Evolutionary conservation across 192 early-diverging fungal genomes (phyloP), one percentile per base, ranked within the genome.

Genomic region (Dissophora globulifera): DNA sequence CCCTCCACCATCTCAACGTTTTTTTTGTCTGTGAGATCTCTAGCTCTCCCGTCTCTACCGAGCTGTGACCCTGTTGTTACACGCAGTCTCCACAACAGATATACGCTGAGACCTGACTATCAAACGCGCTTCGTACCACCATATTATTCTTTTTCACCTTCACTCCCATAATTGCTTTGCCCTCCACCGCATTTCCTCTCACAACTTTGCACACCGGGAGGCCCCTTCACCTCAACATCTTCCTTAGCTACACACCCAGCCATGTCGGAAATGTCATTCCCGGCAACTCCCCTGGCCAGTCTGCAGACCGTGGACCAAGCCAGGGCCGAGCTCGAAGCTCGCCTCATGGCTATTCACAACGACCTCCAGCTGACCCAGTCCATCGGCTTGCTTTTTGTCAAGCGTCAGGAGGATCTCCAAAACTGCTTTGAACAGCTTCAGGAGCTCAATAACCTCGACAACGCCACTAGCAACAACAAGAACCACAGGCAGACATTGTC

Each of bases 341-440:
- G 72, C 40, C 47, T 76, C 1, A 17, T 49, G 3, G 58, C 43
- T 3, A 76, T 76, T 23, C 63, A 76, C 40, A 61, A 62, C 23
- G 63, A 76, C 35, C 63, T 76, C 9, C 58, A 76, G 33, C 29
- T 76, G 58, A 76, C 72, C 12, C 72, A 76, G 58, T 47, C 62
- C 33, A 67, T 76, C 35, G 72, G 72, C 7, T 52, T 76, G 11
- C 52, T 76, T 32, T 76, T 76, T 50, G 70, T 75, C 6, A 75
- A 66, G 57, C 47, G 70, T 8, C 56, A 75, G 50, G 62, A 75
- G 32, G 72, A 76, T 33, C 63, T 76, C 33, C 51, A 45, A 29
- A 47, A 45, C 42, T 65, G 62, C 27, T 76, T 67, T 42, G 58
- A 66, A 17, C 72, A 67, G 27, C 46, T 76, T 12, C 63, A 76